Percentiles rank a stretch among this genome's conserved stretches.
Conservation (phyloP, 441 rosid species). For the Syzygium syzygioides region DNA sequence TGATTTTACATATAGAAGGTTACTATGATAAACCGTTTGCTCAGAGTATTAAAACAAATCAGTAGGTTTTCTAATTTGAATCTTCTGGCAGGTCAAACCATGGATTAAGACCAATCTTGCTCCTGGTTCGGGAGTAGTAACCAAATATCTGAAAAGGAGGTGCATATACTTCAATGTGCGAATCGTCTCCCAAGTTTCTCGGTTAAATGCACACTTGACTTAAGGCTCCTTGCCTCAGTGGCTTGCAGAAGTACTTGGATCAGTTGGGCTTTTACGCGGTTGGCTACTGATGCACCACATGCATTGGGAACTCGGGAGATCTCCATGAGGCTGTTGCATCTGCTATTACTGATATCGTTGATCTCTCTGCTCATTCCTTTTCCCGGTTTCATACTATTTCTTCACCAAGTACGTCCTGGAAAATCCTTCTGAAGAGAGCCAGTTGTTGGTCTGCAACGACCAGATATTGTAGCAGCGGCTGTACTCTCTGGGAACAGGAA, state of each 20-base stretch:
- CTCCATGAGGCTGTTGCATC: slow-evolving; percentile 77
- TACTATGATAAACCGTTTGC: background rate
- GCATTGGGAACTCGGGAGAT: slow-evolving; percentile 94
- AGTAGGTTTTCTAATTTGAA: background rate
- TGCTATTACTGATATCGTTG: slow-evolving; percentile 79
- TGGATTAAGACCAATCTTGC: slow-evolving; percentile 96
- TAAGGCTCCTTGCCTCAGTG: slow-evolving; percentile 36
- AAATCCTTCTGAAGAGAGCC: background rate
- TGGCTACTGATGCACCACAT: slow-evolving; percentile 94
- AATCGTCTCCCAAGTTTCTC: background rate
- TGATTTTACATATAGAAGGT: background rate
- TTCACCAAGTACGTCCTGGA: background rate
- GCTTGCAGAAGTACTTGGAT: slow-evolving; percentile 79
- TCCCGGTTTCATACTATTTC: background rate
- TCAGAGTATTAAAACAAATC: background rate
- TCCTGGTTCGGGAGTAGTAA: slow-evolving; percentile 92
- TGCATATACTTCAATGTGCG: slow-evolving; percentile 7
- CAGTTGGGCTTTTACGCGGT: slow-evolving; percentile 78
- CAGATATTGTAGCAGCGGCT: slow-evolving; percentile 87
- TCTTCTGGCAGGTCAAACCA: slow-evolving; percentile 58
- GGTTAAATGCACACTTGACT: slow-evolving; percentile 7
- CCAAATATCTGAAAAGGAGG: slow-evolving; percentile 79
- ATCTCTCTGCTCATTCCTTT: background rate
- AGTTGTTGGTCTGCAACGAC: background rate
- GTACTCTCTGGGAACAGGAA: slow-evolving; percentile 90